A percentile compares a stretch with the other conserved stretches of the same genome.
These are phyloP conservation scores for Rhizopus arrhizus DNA, from an alignment of 371 early-diverging fungal species.

Conservation along the genomic window DNA sequence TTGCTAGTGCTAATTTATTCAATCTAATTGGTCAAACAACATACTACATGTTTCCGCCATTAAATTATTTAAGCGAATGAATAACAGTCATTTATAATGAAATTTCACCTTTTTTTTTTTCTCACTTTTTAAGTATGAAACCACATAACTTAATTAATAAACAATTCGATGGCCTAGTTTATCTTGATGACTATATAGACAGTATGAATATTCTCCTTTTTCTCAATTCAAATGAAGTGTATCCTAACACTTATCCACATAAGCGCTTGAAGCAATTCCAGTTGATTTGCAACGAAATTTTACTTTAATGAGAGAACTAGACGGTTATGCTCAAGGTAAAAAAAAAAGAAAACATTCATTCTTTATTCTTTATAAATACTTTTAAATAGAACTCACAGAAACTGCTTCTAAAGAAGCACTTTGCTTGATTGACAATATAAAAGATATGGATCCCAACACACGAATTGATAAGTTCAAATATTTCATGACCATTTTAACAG, in stretches of 20 bases:
- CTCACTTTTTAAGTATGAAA: slow-evolving; percentile 10
- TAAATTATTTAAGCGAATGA: too few species aligned
- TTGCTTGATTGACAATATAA: slow-evolving; percentile 54
- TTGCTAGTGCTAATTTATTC: too few species aligned
- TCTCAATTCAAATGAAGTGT: neutral
- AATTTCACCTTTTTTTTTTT: too few species aligned
- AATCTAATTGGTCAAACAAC: too few species aligned
- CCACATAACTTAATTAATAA: slow-evolving; percentile 10
- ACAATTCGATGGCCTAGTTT: slow-evolving; percentile 56
- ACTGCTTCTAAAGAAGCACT: slow-evolving; percentile 58
- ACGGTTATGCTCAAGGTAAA: slow-evolving; percentile 87
- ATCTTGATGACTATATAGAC: slow-evolving; percentile 85
- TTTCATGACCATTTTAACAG: slow-evolving; percentile 61
- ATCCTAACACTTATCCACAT: slow-evolving; percentile 22
- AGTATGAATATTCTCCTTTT: slow-evolving; percentile 51
- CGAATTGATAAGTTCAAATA: slow-evolving; percentile 60
- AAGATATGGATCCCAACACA: slow-evolving; percentile 52
- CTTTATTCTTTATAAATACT: neutral
- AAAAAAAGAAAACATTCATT: slow-evolving; percentile 5
- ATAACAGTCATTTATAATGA: too few species aligned
- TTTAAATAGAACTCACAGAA: slow-evolving; percentile 54
- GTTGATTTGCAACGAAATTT: slow-evolving; percentile 88
- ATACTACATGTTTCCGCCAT: too few species aligned
- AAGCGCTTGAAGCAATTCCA: slow-evolving; percentile 85
- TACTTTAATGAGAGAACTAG: slow-evolving; percentile 87